phyloP scores from a whole-genome alignment of 1,284 basidiomycete genomes.

The Trichosporon ovoides region DNA sequence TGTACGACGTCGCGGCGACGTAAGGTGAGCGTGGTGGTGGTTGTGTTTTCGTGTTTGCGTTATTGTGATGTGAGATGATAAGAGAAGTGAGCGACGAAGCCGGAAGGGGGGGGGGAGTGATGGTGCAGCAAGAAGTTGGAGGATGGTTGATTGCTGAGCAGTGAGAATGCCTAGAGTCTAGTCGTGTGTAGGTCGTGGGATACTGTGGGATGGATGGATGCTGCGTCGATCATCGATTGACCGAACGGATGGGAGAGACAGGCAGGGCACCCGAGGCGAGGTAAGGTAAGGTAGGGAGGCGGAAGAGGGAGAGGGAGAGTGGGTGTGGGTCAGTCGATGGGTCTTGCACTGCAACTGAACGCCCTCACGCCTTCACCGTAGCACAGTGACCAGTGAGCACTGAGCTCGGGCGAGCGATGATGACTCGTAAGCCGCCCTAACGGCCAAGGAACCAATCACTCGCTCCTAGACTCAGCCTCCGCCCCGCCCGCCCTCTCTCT shows the following conservation, averaged over 20 bases:
- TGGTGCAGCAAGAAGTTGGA: too few species aligned
- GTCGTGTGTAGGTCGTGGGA: not conserved
- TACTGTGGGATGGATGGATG: not conserved
- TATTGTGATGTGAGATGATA: not conserved
- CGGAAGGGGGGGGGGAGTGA: not conserved
- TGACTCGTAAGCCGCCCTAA: too few species aligned
- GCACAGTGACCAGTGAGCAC: not conserved
- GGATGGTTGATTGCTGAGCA: not conserved
- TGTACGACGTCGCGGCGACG: not conserved
- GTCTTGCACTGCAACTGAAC: too few species aligned
- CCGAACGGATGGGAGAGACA: not conserved
- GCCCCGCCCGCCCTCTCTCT: too few species aligned
- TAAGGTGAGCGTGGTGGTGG: not conserved
- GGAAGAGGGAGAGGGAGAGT: not conserved
- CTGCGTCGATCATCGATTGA: constrained; percentile 2
- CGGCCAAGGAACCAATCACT: too few species aligned
- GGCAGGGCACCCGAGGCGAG: not conserved
- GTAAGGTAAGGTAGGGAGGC: too few species aligned
- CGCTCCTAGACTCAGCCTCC: too few species aligned
- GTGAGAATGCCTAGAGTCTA: not conserved
- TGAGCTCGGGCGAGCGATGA: not conserved
- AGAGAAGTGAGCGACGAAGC: too few species aligned
- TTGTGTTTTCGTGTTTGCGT: not conserved
- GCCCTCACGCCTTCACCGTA: not conserved
- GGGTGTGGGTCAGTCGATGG: not conserved